Conservation (phyloP, 1,284 basidiomycete species). For the Fomes fomentarius region DNA sequence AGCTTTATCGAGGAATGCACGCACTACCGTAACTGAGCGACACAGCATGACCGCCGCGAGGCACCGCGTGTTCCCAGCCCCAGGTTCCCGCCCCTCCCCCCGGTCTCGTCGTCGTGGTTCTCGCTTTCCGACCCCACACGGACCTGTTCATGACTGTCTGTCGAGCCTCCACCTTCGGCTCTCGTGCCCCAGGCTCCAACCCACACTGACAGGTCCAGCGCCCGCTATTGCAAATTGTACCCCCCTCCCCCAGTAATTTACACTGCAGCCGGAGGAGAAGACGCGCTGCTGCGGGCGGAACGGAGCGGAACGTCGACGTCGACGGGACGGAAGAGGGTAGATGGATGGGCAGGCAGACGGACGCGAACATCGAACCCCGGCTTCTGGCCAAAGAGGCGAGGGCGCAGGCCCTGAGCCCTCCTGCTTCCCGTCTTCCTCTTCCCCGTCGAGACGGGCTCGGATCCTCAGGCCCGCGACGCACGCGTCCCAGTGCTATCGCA, state of each 20-base stretch:
- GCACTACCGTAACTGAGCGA: constrained; percentile 9
- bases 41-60: constrained; percentile 6
- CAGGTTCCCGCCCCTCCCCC: background rate
- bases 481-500: background rate
- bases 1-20: constrained; percentile 10
- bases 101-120: background rate
- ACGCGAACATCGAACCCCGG: background rate
- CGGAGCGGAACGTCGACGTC: background rate
- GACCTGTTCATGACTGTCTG: background rate
- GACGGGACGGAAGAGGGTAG: background rate
- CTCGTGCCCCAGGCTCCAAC: background rate
- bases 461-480: no score
- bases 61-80: background rate
- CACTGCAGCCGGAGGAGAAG: no score
- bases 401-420: background rate
- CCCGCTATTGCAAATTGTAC: no score
- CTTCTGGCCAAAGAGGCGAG: no score
- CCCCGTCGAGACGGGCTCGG: no score
- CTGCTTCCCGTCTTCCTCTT: background rate
- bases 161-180: background rate
- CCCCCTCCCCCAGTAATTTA: no score
- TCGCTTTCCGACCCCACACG: background rate
- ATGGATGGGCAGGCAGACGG: background rate
- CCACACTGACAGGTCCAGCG: background rate
- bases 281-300: background rate